Percentiles rank a stretch among this genome's conserved stretches.
These are phyloP conservation scores for Calonectria pauciramosa DNA, from an alignment of 2,329 filamentous ascomycete species.

Conservation along the genomic window DNA sequence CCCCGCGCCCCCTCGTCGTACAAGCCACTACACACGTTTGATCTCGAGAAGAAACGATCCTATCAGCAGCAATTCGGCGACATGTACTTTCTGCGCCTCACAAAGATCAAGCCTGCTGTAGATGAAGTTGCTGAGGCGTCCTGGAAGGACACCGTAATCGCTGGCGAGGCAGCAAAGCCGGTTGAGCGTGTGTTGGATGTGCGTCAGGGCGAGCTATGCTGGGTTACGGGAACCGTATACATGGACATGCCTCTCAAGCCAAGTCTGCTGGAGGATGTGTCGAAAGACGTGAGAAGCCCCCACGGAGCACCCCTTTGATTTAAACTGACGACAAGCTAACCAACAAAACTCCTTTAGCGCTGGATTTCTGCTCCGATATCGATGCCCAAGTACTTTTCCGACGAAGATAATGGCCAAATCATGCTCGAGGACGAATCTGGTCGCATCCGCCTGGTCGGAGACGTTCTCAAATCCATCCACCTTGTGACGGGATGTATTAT, in stretches of 20 bases:
- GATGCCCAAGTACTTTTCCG: constrained; percentile 80
- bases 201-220: constrained; percentile 93
- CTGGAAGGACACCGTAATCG: constrained; percentile 85
- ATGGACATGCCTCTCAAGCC: constrained; percentile 98
- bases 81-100: constrained; percentile 95
- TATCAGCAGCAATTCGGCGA: constrained; percentile 98
- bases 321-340: neutral
- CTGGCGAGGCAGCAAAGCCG: constrained; percentile 78
- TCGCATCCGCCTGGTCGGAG: constrained; percentile 83
- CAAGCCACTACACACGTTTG: constrained; percentile 81
- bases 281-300: constrained; percentile 79
- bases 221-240: constrained; percentile 94
- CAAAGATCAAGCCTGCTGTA: constrained; percentile 87
- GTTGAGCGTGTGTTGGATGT: constrained; percentile 96
- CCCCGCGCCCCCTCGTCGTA: constrained; percentile 73
- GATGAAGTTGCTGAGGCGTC: constrained; percentile 80
- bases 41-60: constrained; percentile 77
- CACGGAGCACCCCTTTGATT: neutral
- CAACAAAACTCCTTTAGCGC: constrained; percentile 65
- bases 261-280: constrained; percentile 94
- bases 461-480: constrained; percentile 74
- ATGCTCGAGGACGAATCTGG: constrained; percentile 98
- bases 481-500: constrained; percentile 95
- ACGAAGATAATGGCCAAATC: constrained; percentile 73
- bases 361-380: constrained; percentile 89